Evolutionary conservation across 2,329 filamentous ascomycete species (phyloP).

Genomic region (Diaporthe sp.): DNA sequence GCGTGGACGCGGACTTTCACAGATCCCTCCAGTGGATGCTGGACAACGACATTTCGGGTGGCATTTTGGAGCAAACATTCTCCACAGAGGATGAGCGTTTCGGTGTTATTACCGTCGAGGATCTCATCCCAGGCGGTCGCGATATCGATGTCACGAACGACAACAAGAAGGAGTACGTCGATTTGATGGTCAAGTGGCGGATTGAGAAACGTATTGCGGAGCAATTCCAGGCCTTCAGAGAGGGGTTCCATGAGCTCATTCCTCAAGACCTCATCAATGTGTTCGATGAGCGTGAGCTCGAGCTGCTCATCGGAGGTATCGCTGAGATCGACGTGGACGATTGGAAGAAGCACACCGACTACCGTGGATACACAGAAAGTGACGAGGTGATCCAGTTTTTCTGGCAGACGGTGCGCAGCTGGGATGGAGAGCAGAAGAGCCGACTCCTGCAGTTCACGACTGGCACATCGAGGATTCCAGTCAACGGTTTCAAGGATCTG

Average conservation of each 20-base stretch:
- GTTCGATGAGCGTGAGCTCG: constrained; percentile 96
- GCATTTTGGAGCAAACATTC: constrained; percentile 94
- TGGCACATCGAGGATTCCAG: constrained; percentile 95
- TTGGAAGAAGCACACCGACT: constrained; percentile 99
- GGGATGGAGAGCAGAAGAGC: constrained; percentile 99
- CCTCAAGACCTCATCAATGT: constrained; percentile 97
- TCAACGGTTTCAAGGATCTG: constrained; percentile 99
- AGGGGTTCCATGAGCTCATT: constrained; percentile 97
- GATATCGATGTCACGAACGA: constrained; percentile 97
- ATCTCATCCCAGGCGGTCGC: constrained; percentile 88
- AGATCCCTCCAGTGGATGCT: constrained; percentile 96
- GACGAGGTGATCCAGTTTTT: constrained; percentile 99
- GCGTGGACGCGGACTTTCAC: constrained; percentile 98
- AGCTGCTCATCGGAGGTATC: constrained; percentile 96
- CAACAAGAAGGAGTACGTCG: constrained; percentile 99
- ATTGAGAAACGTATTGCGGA: constrained; percentile 98
- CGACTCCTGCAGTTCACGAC: constrained; percentile 96
- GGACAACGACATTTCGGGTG: constrained; percentile 94
- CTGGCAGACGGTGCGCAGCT: constrained; percentile 96
- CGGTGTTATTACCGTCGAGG: constrained; percentile 92
- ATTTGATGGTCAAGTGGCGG: constrained; percentile 98
- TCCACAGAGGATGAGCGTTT: constrained; percentile 98
- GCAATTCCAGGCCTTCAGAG: constrained; percentile 97
- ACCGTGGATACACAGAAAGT: constrained; percentile 96
- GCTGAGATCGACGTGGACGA: constrained; percentile 99